Percentiles rank a stretch among this genome's conserved stretches.
These are phyloP conservation scores for Scheffersomyces stipitis DNA, from an alignment of 805 yeast genomes.

Conservation along the genomic window DNA sequence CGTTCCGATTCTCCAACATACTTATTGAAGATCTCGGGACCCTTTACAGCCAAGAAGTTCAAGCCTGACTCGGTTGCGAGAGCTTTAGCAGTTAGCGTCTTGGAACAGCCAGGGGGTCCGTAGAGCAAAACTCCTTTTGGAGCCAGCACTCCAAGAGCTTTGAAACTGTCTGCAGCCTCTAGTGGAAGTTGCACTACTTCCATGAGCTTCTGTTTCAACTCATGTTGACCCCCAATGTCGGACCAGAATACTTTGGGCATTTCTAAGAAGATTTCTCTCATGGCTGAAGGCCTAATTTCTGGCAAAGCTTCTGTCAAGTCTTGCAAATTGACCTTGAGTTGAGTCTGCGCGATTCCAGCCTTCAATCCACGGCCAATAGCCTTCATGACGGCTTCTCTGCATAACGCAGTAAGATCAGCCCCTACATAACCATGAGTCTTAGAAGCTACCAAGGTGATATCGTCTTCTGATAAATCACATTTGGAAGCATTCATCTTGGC, in stretches of 20 bases:
- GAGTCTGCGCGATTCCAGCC: conserved; percentile 19
- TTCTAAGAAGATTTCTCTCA: conserved; percentile 92
- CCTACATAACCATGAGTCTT: conserved; percentile 98
- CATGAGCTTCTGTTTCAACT: conserved; percentile 71
- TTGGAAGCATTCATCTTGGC: conserved; percentile 43
- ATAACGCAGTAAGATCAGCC: conserved; percentile 85
- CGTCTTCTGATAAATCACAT: conserved; percentile 51
- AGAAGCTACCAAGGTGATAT: conserved; percentile 62
- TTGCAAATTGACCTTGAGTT: conserved; percentile 46
- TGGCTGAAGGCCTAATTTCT: conserved; percentile 92
- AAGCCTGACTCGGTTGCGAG: conserved; percentile 93
- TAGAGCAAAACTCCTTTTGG: conserved; percentile 92
- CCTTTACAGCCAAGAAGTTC: conserved; percentile 91
- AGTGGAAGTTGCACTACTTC: conserved; percentile 94
- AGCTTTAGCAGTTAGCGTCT: conserved; percentile 92
- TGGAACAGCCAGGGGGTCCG: conserved; percentile 99
- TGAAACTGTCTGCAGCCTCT: conserved; percentile 75
- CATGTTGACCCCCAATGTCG: conserved; percentile 95
- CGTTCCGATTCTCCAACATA: conserved; percentile 95
- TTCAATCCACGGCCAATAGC: conserved; percentile 66
- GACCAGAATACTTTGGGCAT: conserved; percentile 93
- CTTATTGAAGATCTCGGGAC: conserved; percentile 93
- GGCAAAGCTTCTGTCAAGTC: conserved; percentile 74
- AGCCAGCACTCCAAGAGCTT: conserved; percentile 74
- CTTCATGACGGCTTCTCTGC: conserved; percentile 84